Evolutionary conservation across 257 asterid species (phyloP), one percentile per base, ranked within the genome.

Genomic region (Penstemon davidsonii): DNA sequence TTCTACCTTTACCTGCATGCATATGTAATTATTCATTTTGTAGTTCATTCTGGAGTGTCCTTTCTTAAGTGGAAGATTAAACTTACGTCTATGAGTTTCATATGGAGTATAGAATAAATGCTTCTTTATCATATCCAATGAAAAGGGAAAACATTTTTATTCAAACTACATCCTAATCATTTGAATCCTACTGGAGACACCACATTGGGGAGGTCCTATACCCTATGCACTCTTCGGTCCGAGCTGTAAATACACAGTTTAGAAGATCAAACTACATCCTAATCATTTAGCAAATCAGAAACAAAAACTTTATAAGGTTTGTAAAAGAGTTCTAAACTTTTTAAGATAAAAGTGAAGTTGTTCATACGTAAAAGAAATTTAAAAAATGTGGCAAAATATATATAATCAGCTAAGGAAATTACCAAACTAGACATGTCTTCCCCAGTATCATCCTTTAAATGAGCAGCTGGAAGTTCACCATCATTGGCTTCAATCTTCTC

Each of bases 391-490:
- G 11, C 19, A 42, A 52, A 7, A 40, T 5, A 40, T 67, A 5
- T 46, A 55, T 8, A 62, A 68, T 18, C 53, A 42, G 74, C 56
- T 57, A 60, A 65, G 58, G 62, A 38, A 68, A 71, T 84, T 88
- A 93, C 99, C 99, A 85, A 83, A 78, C 86, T 84, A 78, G 99
- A 90, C 73, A 90, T 60, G 70, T 88, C 96, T 72, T 85, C 95
- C 37, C 49, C 74, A 56, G 55, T 71, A 58, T 64, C 85, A 75
- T 82, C 84, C 79, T 82, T 83, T 73, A 62, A 65, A 54, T 78
- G 72, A 81, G 72, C 70, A 69, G 64, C 80, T 50, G 83, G 90
- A 73, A 85, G 79, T 74, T 85, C 91, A 69, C 90, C 97, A 63
- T 76, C 88, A 61, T 76, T 80, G 67, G 85, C 84, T 78, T 93